A percentile compares a stretch with the other conserved stretches of the same genome.
phyloP scores from a whole-genome alignment of 2,329 filamentous ascomycete genomes.

The Fusarium mexicanum region DNA sequence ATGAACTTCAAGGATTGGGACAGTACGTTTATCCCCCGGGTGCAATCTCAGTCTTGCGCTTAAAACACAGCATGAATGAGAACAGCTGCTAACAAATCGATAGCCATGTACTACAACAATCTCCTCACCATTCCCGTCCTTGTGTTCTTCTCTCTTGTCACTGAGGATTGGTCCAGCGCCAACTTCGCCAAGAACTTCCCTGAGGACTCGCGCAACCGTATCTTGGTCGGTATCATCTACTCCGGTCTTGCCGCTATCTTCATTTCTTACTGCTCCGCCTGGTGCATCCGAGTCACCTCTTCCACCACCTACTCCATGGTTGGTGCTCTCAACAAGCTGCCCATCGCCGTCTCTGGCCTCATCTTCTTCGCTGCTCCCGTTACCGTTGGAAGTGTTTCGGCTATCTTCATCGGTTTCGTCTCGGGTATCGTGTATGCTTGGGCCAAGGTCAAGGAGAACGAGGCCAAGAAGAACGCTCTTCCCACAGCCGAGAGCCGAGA shows the following conservation, averaged over 20 bases:
- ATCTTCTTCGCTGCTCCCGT: slow-evolving; percentile 96
- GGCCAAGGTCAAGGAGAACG: slow-evolving; percentile 64
- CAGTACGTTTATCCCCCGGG: slow-evolving; percentile 69
- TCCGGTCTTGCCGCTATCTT: slow-evolving; percentile 94
- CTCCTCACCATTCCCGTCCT: slow-evolving; percentile 94
- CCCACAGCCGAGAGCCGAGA: slow-evolving; percentile 64
- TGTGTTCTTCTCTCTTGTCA: slow-evolving; percentile 78
- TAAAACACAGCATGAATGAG: background rate
- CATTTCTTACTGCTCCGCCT: slow-evolving; percentile 98
- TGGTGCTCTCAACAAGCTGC: slow-evolving; percentile 96
- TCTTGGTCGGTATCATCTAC: slow-evolving; percentile 90
- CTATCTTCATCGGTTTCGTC: slow-evolving; percentile 90
- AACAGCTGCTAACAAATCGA: slow-evolving; percentile 43
- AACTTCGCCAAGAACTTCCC: slow-evolving; percentile 94
- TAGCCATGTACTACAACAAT: slow-evolving; percentile 99
- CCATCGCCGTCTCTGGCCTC: slow-evolving; percentile 89
- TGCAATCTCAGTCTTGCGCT: background rate
- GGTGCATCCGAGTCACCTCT: slow-evolving; percentile 97
- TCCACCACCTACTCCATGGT: slow-evolving; percentile 99
- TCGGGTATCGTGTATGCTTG: slow-evolving; percentile 93
- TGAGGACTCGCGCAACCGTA: slow-evolving; percentile 75
- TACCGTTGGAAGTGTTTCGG: slow-evolving; percentile 91
- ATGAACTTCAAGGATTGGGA: slow-evolving; percentile 99
- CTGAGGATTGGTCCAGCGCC: slow-evolving; percentile 89
- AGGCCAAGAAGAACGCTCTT: slow-evolving; percentile 62